Percentiles rank a stretch among this genome's conserved stretches.
These are phyloP conservation scores for Lathyrus aphaca DNA, from an alignment of 306 rosid genomes.

Conservation along the genomic window DNA sequence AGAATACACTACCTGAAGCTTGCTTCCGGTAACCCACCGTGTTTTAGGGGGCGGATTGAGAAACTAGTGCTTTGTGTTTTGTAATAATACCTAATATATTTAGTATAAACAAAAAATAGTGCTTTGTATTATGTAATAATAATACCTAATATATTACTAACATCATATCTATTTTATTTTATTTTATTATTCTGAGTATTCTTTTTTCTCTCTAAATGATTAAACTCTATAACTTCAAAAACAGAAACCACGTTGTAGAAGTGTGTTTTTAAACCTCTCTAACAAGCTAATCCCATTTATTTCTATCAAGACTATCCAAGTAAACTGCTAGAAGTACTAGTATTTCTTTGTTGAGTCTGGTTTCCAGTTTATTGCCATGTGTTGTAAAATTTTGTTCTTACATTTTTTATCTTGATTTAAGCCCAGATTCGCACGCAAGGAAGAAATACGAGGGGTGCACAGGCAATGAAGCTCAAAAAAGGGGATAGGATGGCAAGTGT, in stretches of 20 bases:
- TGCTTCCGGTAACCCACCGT: too few species aligned
- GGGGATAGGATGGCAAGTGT: slow-evolving; percentile 93
- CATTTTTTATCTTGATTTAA: slow-evolving; percentile 33
- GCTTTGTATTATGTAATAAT: neutral
- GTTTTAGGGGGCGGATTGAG: too few species aligned
- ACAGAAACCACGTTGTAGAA: slow-evolving; percentile 1
- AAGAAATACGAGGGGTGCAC: slow-evolving; percentile 87
- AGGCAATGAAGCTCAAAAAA: slow-evolving; percentile 82
- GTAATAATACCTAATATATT: neutral
- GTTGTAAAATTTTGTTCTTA: slow-evolving; percentile 30
- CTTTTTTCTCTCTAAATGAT: neutral
- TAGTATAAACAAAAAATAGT: neutral
- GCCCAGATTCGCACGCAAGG: slow-evolving; percentile 79
- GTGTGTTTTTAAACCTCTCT: slow-evolving; percentile 2
- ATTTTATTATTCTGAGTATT: slow-evolving; percentile 2
- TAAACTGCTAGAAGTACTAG: neutral
- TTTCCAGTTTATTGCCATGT: slow-evolving; percentile 20
- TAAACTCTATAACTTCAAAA: neutral
- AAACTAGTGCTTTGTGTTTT: neutral
- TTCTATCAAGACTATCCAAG: neutral
- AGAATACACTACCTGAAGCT: too few species aligned
- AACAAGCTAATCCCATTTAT: neutral
- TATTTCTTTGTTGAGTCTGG: neutral
- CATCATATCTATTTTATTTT: neutral
- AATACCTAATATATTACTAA: neutral